Evolutionary conservation across 2,329 filamentous ascomycete species (phyloP).

Genomic region (Chaetomiaceae sp.): DNA sequence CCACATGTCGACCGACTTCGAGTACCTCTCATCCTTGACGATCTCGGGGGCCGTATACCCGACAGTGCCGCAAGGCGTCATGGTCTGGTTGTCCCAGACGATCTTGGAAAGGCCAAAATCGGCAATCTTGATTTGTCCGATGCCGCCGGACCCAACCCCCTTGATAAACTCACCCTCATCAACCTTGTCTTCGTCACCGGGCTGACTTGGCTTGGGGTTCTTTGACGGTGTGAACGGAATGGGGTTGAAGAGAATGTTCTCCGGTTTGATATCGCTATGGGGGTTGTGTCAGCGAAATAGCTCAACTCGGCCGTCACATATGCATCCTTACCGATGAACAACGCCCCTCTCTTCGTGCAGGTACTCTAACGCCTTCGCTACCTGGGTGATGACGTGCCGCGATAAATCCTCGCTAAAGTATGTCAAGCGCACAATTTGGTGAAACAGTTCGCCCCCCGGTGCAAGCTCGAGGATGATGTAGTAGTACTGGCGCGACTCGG

Average conservation of each 20-base stretch:
- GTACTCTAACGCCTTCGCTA: slow-evolving; percentile 91
- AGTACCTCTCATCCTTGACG: slow-evolving; percentile 97
- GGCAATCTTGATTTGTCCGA: slow-evolving; percentile 93
- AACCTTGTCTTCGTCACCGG: slow-evolving; percentile 93
- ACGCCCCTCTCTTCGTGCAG: slow-evolving; percentile 92
- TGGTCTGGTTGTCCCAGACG: slow-evolving; percentile 96
- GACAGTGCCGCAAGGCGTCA: slow-evolving; percentile 98
- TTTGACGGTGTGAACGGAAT: slow-evolving; percentile 76
- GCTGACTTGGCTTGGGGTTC: slow-evolving; percentile 71
- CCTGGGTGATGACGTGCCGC: slow-evolving; percentile 89
- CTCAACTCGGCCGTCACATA: not conserved
- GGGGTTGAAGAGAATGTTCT: slow-evolving; percentile 92
- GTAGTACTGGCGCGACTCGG: slow-evolving; percentile 91
- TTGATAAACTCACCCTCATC: slow-evolving; percentile 91
- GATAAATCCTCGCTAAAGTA: slow-evolving; percentile 97
- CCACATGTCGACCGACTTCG: slow-evolving; percentile 99
- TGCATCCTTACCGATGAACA: slow-evolving; percentile 76
- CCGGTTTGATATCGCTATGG: slow-evolving; percentile 89
- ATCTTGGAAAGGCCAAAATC: slow-evolving; percentile 98
- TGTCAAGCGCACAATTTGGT: slow-evolving; percentile 95
- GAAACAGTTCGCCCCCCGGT: slow-evolving; percentile 92
- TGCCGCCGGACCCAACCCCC: slow-evolving; percentile 80
- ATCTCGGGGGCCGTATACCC: slow-evolving; percentile 98
- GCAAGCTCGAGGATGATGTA: slow-evolving; percentile 96
- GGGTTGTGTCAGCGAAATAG: slow-evolving; percentile 17